Evolutionary conservation across 2,329 filamentous ascomycete genomes (phyloP).

Genomic region (Botrytis tulipae): DNA sequence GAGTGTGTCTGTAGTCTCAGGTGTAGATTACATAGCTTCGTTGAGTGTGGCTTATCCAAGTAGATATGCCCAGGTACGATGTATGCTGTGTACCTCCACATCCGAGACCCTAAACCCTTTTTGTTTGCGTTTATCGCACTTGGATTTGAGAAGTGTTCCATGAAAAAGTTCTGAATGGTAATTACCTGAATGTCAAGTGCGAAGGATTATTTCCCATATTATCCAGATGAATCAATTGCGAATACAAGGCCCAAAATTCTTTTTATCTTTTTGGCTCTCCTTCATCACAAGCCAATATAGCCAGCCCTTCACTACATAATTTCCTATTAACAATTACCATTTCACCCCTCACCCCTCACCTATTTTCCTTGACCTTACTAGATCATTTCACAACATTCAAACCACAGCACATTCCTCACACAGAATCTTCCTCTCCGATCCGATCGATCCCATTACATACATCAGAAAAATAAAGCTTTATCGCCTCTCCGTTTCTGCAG

Average conservation of each 20-base stretch:
- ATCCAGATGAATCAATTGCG: neutral
- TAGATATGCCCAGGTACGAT: constrained; percentile 7
- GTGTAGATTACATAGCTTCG: neutral
- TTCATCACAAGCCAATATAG: neutral
- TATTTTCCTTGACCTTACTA: neutral
- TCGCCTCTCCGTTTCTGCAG: constrained; percentile 13
- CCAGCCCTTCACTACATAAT: neutral
- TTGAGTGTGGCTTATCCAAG: constrained; percentile 4
- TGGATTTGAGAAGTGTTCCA: neutral
- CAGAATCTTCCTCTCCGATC: constrained; percentile 19
- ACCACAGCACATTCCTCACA: constrained; percentile 6
- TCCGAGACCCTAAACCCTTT: constrained; percentile 8
- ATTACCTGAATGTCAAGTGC: neutral
- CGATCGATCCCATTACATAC: constrained; percentile 19
- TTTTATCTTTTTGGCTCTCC: neutral
- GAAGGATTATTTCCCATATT: neutral
- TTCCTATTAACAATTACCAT: neutral
- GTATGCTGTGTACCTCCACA: constrained; percentile 9
- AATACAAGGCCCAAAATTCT: neutral
- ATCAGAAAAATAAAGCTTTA: constrained; percentile 7
- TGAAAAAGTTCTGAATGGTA: neutral
- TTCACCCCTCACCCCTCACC: constrained; percentile 14
- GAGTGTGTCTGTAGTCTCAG: neutral
- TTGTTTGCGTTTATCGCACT: constrained; percentile 6
- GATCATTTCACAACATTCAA: neutral